Evolutionary conservation across 441 rosid genomes (phyloP).

Genomic region (Francoa sonchifolia): DNA sequence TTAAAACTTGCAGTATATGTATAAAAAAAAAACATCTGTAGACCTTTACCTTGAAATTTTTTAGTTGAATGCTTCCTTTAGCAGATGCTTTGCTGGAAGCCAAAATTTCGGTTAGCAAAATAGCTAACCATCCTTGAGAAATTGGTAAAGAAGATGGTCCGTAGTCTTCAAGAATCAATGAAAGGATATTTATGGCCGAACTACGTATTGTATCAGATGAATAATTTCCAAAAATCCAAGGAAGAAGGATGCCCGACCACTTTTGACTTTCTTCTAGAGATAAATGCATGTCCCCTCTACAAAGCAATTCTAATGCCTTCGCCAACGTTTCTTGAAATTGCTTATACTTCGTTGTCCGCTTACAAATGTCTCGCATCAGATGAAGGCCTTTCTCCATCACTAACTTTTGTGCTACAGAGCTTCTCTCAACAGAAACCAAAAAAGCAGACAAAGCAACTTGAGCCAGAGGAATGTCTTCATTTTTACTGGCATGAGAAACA

Average conservation of each 20-base stretch:
- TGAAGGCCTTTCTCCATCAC: conserved; percentile 79
- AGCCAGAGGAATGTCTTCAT: conserved; percentile 72
- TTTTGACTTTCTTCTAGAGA: conserved; percentile 84
- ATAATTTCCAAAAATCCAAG: conserved; percentile 61
- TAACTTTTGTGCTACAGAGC: conserved; percentile 45
- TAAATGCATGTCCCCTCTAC: conserved; percentile 44
- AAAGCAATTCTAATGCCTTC: conserved; percentile 70
- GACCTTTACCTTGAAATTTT: conserved; percentile 63
- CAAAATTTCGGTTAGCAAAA: conserved; percentile 53
- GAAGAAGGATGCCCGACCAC: conserved; percentile 77
- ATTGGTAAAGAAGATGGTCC: conserved; percentile 66
- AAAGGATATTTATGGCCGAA: conserved; percentile 67
- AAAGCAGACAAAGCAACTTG: conserved; percentile 75
- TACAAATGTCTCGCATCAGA: conserved; percentile 67
- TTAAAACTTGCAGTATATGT: too few species aligned
- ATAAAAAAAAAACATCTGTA: conserved; percentile 9
- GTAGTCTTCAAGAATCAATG: conserved; percentile 65
- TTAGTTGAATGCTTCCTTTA: conserved; percentile 46
- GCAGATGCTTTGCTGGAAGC: conserved; percentile 42
- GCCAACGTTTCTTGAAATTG: conserved; percentile 78
- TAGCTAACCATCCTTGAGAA: conserved; percentile 95
- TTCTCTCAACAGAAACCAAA: conserved; percentile 75
- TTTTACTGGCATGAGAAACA: conserved; percentile 61
- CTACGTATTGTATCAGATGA: conserved; percentile 47
- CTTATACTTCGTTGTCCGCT: conserved; percentile 51